Evolutionary conservation across 257 asterid species (phyloP).

Genomic region (Gynochthodes officinalis): DNA sequence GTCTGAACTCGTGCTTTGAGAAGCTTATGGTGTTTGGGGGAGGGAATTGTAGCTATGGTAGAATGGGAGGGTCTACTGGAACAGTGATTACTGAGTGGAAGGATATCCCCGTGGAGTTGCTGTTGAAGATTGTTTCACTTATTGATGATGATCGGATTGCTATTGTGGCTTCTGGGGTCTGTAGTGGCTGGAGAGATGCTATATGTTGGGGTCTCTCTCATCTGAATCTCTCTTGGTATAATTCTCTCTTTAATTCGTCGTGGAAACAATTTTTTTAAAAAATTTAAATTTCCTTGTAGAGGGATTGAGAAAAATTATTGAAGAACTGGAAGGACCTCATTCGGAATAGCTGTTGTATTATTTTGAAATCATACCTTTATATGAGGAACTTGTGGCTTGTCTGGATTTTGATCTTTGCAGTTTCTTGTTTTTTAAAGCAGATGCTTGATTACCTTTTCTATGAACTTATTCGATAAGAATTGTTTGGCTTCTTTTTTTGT

Average conservation of each 20-base stretch:
- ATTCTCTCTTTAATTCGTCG: background rate
- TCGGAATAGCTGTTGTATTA: too few relatives aligned
- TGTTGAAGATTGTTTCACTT: conserved; percentile 70
- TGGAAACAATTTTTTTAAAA: too few relatives aligned
- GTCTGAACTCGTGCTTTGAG: conserved; percentile 57
- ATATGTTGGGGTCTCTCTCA: conserved; percentile 74
- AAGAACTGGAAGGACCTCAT: too few relatives aligned
- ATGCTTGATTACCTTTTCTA: background rate
- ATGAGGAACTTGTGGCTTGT: background rate
- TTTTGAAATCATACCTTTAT: too few relatives aligned
- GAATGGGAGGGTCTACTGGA: conserved; percentile 46
- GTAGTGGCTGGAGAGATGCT: conserved; percentile 97
- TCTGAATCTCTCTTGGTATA: conserved; percentile 87
- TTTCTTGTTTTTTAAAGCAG: background rate
- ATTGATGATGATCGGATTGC: conserved; percentile 91
- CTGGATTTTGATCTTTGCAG: background rate
- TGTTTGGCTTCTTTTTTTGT: background rate
- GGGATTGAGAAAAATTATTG: background rate
- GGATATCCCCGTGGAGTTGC: conserved; percentile 83
- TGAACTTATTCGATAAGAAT: background rate
- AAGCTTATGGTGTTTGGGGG: conserved; percentile 52
- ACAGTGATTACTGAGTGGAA: conserved; percentile 77
- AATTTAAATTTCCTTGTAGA: too few relatives aligned
- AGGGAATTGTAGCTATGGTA: conserved; percentile 13
- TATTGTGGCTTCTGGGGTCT: conserved; percentile 90